These are phyloP conservation scores for Talaromyces rugulosus DNA, from an alignment of 2,329 filamentous ascomycete genomes.

Conservation along the genomic window DNA sequence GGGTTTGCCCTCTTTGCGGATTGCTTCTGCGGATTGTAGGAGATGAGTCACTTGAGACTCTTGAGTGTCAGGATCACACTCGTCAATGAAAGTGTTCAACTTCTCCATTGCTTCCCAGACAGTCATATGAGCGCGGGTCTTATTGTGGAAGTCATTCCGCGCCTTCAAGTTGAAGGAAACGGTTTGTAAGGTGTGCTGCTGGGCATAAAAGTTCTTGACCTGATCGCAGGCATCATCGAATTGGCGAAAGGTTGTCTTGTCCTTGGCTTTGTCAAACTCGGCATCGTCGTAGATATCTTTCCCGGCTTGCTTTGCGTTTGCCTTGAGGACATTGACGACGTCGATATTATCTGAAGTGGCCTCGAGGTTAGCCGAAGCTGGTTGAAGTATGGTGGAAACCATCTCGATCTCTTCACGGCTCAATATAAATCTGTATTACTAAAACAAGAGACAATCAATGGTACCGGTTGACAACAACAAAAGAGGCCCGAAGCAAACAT, in stretches of 20 bases:
- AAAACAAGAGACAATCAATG: no score
- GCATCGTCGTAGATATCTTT: conserved; percentile 50
- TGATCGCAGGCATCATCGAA: conserved; percentile 79
- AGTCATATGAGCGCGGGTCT: conserved; percentile 70
- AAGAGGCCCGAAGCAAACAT: no score
- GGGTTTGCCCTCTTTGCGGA: conserved; percentile 65
- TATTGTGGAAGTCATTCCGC: conserved; percentile 65
- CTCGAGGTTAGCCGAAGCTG: conserved; percentile 37
- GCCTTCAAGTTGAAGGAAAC: conserved; percentile 74
- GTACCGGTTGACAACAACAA: no score
- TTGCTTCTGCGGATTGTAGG: conserved; percentile 82
- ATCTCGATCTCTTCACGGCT: no score
- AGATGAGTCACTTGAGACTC: conserved; percentile 87
- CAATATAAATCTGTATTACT: no score
- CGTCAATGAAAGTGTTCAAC: conserved; percentile 84
- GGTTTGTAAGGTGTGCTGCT: conserved; percentile 58
- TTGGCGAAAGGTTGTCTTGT: conserved; percentile 76
- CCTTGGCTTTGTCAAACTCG: conserved; percentile 68
- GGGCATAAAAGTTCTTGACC: conserved; percentile 81
- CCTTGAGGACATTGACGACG: conserved; percentile 57
- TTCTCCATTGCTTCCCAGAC: conserved; percentile 92
- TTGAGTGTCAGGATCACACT: conserved; percentile 83
- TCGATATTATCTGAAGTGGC: conserved; percentile 57
- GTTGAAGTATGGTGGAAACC: no score
- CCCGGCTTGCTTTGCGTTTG: conserved; percentile 40